Conservation (phyloP, 2,329 filamentous ascomycete species). For the Penicillium sp. region DNA sequence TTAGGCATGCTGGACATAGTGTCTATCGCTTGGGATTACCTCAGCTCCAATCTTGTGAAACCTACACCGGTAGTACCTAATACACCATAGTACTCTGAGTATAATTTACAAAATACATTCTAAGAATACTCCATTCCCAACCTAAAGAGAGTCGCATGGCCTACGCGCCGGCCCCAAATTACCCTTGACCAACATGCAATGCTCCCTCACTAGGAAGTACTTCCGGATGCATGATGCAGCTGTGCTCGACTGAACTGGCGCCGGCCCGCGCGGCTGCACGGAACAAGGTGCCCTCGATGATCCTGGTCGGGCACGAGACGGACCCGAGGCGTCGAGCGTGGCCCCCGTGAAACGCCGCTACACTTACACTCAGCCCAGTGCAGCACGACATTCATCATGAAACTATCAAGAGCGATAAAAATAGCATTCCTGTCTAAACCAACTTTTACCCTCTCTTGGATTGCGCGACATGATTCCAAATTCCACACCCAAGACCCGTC, state of each 20-base stretch:
- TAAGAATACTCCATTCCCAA: not conserved
- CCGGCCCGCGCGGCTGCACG: not conserved
- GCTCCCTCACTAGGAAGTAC: not conserved
- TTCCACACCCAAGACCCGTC: conserved; percentile 36
- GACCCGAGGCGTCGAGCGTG: not conserved
- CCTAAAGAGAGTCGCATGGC: not conserved
- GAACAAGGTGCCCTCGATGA: not conserved
- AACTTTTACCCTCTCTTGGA: conserved; percentile 7
- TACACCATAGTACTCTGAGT: too few species aligned
- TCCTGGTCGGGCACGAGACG: not conserved
- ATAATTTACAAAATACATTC: too few species aligned
- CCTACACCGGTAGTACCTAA: too few species aligned
- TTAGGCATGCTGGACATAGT: not conserved
- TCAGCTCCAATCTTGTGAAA: not conserved
- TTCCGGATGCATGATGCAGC: not conserved
- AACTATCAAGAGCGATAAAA: not conserved
- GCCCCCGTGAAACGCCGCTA: not conserved
- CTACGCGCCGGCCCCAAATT: not conserved
- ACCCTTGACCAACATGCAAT: not conserved
- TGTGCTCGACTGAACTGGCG: conserved; percentile 1
- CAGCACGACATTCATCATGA: not conserved
- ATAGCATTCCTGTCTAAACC: not conserved
- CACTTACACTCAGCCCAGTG: too few species aligned
- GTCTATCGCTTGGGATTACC: not conserved
- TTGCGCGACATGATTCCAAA: conserved; percentile 28